phyloP scores from a whole-genome alignment of 805 yeast genomes.

The Ogataea trehalophila region DNA sequence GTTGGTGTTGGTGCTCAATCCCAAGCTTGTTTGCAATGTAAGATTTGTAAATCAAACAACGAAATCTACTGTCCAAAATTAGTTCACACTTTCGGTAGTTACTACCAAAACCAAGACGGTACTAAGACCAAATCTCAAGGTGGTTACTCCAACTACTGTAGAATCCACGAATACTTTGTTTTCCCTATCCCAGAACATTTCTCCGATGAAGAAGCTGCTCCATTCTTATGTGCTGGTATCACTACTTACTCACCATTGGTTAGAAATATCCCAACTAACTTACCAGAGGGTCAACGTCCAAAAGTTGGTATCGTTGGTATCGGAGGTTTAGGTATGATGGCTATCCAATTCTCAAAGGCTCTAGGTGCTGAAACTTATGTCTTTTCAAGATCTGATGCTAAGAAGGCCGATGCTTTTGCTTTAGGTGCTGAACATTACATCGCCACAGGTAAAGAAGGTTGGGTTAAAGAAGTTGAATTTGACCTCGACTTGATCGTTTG shows the following conservation, averaged over 20 bases:
- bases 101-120: constrained; percentile 26
- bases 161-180: constrained; percentile 59
- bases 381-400: constrained; percentile 46
- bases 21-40: constrained; percentile 56
- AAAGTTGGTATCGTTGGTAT: constrained; percentile 62
- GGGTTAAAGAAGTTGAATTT: constrained; percentile 26
- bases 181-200: constrained; percentile 58
- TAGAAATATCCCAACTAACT: constrained; percentile 33
- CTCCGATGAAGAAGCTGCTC: constrained; percentile 55
- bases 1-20: constrained; percentile 79
- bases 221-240: constrained; percentile 73
- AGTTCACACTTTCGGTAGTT: constrained; percentile 33
- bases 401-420: constrained; percentile 47
- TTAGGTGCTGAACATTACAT: constrained; percentile 54
- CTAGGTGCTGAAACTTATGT: constrained; percentile 59
- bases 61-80: constrained; percentile 38
- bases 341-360: constrained; percentile 54
- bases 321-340: constrained; percentile 68
- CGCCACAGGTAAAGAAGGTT: constrained; percentile 40
- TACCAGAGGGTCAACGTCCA: constrained; percentile 29
- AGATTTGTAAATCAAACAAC: constrained; percentile 49
- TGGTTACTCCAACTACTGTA: constrained; percentile 64
- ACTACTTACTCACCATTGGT: constrained; percentile 67
- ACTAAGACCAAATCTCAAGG: constrained; percentile 41
- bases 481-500: constrained; percentile 48